These are phyloP conservation scores for Hanseniaspora jakobsenii DNA, from an alignment of 805 yeast species.

Conservation along the genomic window DNA sequence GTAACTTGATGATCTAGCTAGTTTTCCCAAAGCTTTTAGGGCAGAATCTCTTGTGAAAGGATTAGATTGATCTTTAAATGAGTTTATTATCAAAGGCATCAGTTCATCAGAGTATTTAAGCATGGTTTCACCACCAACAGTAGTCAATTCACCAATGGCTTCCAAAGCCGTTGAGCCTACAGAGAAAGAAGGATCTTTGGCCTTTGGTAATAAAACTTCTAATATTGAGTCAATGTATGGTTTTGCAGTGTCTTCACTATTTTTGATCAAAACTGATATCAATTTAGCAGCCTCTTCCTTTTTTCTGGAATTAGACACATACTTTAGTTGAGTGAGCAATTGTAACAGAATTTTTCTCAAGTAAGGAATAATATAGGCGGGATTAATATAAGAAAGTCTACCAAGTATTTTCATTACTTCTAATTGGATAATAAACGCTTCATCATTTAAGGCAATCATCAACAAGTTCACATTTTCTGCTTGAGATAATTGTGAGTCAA, in stretches of 20 bases:
- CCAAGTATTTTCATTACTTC: constrained; percentile 73
- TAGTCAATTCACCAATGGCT: constrained; percentile 80
- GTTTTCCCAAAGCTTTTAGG: constrained; percentile 70
- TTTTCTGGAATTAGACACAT: constrained; percentile 58
- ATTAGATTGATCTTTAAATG: constrained; percentile 88
- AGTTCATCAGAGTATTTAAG: constrained; percentile 55
- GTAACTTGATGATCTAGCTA: constrained; percentile 84
- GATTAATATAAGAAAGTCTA: constrained; percentile 70
- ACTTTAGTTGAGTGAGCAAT: constrained; percentile 71
- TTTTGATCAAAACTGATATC: constrained; percentile 58
- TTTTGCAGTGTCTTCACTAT: constrained; percentile 69
- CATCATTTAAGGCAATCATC: constrained; percentile 86
- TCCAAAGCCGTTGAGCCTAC: constrained; percentile 78
- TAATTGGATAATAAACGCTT: constrained; percentile 67
- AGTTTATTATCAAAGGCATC: constrained; percentile 79
- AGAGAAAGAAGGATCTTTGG: constrained; percentile 57
- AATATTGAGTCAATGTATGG: constrained; percentile 90
- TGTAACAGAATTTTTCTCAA: constrained; percentile 77
- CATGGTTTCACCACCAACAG: constrained; percentile 80
- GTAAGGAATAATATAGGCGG: constrained; percentile 92
- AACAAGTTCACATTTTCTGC: constrained; percentile 78
- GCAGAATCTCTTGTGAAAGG: constrained; percentile 82
- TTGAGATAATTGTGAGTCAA: constrained; percentile 88
- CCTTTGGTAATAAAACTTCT: constrained; percentile 66
- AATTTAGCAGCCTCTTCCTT: constrained; percentile 80